phyloP scores from a whole-genome alignment of 2,329 filamentous ascomycete species.

The Fusarium vanettenii region DNA sequence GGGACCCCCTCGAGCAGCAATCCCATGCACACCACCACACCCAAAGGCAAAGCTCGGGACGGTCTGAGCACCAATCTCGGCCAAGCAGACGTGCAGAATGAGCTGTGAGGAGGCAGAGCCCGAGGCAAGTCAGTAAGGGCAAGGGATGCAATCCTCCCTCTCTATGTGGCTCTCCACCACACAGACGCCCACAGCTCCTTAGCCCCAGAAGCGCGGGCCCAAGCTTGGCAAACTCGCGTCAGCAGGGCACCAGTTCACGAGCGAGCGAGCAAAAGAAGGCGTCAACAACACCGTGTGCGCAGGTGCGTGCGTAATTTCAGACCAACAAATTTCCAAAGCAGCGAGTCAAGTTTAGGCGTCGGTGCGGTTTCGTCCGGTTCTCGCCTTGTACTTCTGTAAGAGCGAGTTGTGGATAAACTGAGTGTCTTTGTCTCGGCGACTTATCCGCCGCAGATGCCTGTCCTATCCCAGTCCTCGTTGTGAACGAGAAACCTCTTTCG shows the following conservation, averaged over 20 bases:
- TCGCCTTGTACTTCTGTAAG: conserved; percentile 9
- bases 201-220: conserved; percentile 5
- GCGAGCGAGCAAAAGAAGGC: not conserved
- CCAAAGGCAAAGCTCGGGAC: not conserved
- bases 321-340: not conserved
- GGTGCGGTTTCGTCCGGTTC: not conserved
- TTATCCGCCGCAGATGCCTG: conserved; percentile 3
- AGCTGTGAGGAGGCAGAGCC: conserved; percentile 2
- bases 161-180: conserved; percentile 19
- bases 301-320: not conserved
- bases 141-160: conserved; percentile 16
- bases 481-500: not conserved
- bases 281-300: not conserved
- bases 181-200: conserved; percentile 20
- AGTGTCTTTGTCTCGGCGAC: not conserved
- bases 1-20: conserved; percentile 1
- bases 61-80: conserved; percentile 4
- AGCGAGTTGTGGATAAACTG: not conserved
- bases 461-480: not conserved
- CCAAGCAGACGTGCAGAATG: conserved; percentile 6
- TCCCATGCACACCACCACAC: conserved; percentile 7
- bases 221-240: conserved; percentile 13
- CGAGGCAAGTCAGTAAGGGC: conserved; percentile 3
- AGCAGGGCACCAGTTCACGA: conserved; percentile 9
- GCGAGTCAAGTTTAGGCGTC: not conserved